Evolutionary conservation across 139 green algal species (phyloP), one percentile per base, ranked within the genome.

Genomic region (Chlorella ohadii): DNA sequence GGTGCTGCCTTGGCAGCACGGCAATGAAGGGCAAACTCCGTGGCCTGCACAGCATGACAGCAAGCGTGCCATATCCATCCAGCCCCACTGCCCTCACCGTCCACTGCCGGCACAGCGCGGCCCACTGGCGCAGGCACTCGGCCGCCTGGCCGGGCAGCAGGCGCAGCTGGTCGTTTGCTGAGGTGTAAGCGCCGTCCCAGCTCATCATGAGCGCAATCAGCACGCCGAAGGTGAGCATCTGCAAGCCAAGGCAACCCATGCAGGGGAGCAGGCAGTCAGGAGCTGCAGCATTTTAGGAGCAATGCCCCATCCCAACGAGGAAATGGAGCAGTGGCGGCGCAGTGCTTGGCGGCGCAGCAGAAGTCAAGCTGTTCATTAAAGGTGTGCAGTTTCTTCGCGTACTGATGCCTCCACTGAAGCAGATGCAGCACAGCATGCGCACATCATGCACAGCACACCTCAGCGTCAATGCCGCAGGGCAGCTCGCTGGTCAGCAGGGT

Each of bases 221-320:
- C 36, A 82, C 77, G 38, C 77, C 77, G 73, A 82, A 82, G 9
- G 33, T 28, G 36, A 31, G 57, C 27, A 82, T 63, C 77, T 82
- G 77, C 59, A 55, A 33, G 19, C 15, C 33, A 36, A 5, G 39
- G 27, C 28, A 44, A 20, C 5, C 27, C 1, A 33, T 44, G 31
- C 15, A 28, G 3, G 31, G 6, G 64, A 39, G 44, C 44, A 59
- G n/a, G 51, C 51, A 59, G 12, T n/a, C 51, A 59, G 51, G 51
- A 23, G 22, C 51, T 23, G 51, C 15, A 59, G 15, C 51, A 59
- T 16, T 11, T 55, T 55, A 11, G 11, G 11, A 11, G 11, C n/a
- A n/a, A n/a, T n/a, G n/a, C n/a, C n/a, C n/a, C n/a, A n/a, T n/a
- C n/a, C n/a, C n/a, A n/a, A n/a, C n/a, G n/a, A n/a, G 44, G 7